A percentile compares a stretch with the other conserved stretches of the same genome.
phyloP scores from a whole-genome alignment of 345 rosid species.

The Populus ilicifolia region DNA sequence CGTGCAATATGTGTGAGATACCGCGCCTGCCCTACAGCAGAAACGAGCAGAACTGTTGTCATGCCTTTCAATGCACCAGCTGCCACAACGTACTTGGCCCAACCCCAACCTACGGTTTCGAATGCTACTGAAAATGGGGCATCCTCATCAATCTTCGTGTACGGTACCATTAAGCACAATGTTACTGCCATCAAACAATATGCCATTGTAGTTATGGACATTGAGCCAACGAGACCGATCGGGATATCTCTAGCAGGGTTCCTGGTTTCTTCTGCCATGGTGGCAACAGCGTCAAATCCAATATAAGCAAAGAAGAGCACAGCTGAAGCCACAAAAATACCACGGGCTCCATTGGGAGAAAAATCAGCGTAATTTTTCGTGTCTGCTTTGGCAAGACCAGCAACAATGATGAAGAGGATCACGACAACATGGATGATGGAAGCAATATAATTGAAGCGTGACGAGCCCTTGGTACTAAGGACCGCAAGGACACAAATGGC shows the following conservation, averaged over 20 bases:
- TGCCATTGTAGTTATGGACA: background rate
- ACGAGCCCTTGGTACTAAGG: background rate
- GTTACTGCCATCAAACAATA: constrained; percentile 1
- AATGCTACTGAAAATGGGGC: constrained; percentile 4
- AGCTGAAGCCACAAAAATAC: background rate
- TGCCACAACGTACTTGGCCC: constrained; percentile 13
- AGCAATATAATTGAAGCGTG: background rate
- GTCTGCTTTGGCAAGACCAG: constrained; percentile 7
- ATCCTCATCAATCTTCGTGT: background rate
- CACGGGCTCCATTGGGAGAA: background rate
- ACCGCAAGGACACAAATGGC: background rate
- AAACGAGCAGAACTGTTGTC: constrained; percentile 13
- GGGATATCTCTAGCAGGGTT: constrained; percentile 1
- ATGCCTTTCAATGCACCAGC: constrained; percentile 13
- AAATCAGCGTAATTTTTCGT: background rate
- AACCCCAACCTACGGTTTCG: background rate
- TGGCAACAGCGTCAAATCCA: constrained; percentile 4
- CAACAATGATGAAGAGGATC: background rate
- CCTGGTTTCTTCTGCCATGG: constrained; percentile 6
- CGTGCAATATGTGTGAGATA: constrained; percentile 19
- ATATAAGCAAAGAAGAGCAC: constrained; percentile 7
- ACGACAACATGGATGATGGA: background rate
- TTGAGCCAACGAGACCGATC: background rate
- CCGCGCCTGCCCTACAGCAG: constrained; percentile 9
- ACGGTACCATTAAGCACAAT: background rate